These are phyloP conservation scores for Mortierella hygrophila DNA, from an alignment of 192 early-diverging fungal species.

Conservation along the genomic window DNA sequence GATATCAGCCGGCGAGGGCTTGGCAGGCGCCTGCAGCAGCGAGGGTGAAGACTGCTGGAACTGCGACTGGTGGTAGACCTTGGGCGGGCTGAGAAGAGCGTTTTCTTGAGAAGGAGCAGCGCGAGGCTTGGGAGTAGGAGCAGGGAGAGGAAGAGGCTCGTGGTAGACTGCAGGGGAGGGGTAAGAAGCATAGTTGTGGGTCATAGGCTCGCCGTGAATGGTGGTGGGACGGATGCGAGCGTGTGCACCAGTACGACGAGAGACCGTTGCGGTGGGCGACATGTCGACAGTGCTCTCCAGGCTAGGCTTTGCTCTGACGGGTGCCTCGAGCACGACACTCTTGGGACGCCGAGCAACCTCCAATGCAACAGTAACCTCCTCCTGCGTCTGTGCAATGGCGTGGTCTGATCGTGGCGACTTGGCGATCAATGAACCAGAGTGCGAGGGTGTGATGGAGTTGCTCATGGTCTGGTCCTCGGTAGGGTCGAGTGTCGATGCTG, in stretches of 20 bases:
- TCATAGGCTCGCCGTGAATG: constrained; percentile 54
- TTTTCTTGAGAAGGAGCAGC: constrained; percentile 33
- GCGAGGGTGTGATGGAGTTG: constrained; percentile 24
- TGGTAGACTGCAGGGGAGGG: constrained; percentile 22
- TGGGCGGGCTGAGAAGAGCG: constrained; percentile 17
- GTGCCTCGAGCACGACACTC: constrained; percentile 15
- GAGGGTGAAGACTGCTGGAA: constrained; percentile 50
- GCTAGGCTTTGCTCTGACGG: constrained; percentile 12
- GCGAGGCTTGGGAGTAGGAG: constrained; percentile 29
- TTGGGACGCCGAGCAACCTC: constrained; percentile 28
- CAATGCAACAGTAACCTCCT: constrained; percentile 17
- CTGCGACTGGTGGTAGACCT: constrained; percentile 39
- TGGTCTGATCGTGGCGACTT: constrained; percentile 25
- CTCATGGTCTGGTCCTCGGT: constrained; percentile 21
- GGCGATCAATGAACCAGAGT: constrained; percentile 26
- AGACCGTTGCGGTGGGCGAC: constrained; percentile 43
- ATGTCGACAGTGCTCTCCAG: constrained; percentile 41
- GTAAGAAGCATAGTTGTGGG: constrained; percentile 30
- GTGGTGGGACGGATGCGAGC: constrained; percentile 41
- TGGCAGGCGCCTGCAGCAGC: constrained; percentile 15
- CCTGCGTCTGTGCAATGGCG: constrained; percentile 5
- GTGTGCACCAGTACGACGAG: constrained; percentile 43
- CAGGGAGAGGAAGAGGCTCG: constrained; percentile 29
- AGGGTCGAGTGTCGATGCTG: constrained; percentile 25
- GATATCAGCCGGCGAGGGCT: constrained; percentile 17